A percentile compares a stretch with the other conserved stretches of the same genome.
Evolutionary conservation across 2,329 filamentous ascomycete genomes (phyloP).

Genomic region (Colletotrichum echinochloae): DNA sequence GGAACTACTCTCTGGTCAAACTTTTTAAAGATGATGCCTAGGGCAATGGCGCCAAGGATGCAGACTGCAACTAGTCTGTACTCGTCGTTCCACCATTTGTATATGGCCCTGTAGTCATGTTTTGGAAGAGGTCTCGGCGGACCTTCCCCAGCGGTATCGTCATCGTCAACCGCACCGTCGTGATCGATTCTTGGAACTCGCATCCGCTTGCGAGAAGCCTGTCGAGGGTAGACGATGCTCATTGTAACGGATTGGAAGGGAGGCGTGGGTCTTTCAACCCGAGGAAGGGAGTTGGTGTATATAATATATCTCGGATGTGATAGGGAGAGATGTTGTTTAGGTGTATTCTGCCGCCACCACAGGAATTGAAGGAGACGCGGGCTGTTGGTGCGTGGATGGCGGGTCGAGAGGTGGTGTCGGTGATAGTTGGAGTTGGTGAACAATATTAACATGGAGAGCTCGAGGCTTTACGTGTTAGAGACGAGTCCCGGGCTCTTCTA

Average conservation of each 20-base stretch:
- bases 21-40: conserved; percentile 47
- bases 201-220: not conserved
- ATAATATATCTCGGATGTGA: not conserved
- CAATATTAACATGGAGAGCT: not conserved
- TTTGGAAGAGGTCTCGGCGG: conserved; percentile 20
- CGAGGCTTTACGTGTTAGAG: not conserved
- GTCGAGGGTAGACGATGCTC: not conserved
- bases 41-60: conserved; percentile 44
- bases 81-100: conserved; percentile 53
- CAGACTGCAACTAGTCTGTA: conserved; percentile 50
- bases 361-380: not conserved
- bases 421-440: not conserved
- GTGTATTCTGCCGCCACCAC: not conserved
- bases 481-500: not conserved
- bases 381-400: not conserved
- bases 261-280: not conserved
- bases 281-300: not conserved
- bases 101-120: conserved; percentile 43
- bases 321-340: not conserved
- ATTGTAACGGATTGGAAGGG: not conserved
- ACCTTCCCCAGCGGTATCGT: conserved; percentile 24
- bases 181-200: not conserved
- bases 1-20: conserved; percentile 50
- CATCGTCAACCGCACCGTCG: conserved; percentile 29
- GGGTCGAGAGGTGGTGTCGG: not conserved